Conservation (phyloP, 495 filamentous ascomycete genomes). For the Annulohypoxylon bovei region DNA sequence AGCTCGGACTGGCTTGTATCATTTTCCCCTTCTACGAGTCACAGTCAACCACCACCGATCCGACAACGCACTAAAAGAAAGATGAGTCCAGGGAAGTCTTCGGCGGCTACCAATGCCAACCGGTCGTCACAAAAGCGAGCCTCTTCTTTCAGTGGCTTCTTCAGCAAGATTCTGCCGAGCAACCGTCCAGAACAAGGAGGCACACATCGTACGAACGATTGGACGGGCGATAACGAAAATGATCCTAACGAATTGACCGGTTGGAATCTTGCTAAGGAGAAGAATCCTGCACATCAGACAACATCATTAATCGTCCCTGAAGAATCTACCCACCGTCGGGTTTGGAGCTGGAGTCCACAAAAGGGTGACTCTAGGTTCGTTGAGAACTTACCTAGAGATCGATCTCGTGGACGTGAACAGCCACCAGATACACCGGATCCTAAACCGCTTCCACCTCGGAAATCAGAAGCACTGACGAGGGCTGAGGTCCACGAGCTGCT, state of each 20-base stretch:
- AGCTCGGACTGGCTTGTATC: conserved; percentile 30
- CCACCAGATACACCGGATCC: conserved; percentile 25
- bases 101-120: conserved; percentile 1
- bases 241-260: conserved; percentile 35
- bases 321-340: conserved; percentile 18
- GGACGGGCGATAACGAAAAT: conserved; percentile 29
- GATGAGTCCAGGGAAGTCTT: conserved; percentile 24
- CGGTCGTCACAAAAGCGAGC: conserved; percentile 35
- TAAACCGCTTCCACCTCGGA: conserved; percentile 37
- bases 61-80: conserved; percentile 23
- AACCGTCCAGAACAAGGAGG: conserved; percentile 56
- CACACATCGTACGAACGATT: conserved; percentile 44
- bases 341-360: conserved; percentile 37
- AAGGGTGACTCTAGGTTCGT: conserved; percentile 32
- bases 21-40: conserved; percentile 16
- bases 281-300: background rate
- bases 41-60: conserved; percentile 29
- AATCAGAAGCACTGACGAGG: conserved; percentile 21
- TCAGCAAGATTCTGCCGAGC: conserved; percentile 53
- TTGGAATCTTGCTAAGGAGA: conserved; percentile 44
- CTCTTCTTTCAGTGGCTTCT: conserved; percentile 46
- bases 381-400: conserved; percentile 17
- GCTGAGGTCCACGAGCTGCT: conserved; percentile 40
- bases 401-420: conserved; percentile 27
- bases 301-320: conserved; percentile 9